phyloP scores from a whole-genome alignment of 164 flowering plant genomes.

The Cinnamomum chago region DNA sequence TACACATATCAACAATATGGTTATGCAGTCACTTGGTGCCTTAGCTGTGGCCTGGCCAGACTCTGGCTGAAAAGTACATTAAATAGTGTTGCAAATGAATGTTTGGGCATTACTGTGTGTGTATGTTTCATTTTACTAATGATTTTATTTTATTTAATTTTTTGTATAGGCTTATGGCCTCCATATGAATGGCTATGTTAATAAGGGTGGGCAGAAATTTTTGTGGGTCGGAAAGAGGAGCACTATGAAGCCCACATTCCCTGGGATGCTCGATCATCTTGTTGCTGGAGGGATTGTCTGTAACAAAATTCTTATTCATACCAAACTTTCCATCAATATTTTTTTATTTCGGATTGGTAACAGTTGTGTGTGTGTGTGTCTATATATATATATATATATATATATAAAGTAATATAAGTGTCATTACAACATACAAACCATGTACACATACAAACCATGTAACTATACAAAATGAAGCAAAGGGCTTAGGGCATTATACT shows the following conservation, averaged over 20 bases:
- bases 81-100: too few species aligned
- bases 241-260: slow-evolving; percentile 59
- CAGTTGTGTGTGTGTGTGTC: too few species aligned
- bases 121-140: not conserved
- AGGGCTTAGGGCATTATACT: too few species aligned
- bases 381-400: too few species aligned
- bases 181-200: slow-evolving; percentile 56
- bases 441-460: too few species aligned
- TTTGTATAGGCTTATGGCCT: slow-evolving; percentile 30
- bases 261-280: slow-evolving; percentile 94
- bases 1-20: too few species aligned
- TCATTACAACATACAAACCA: too few species aligned
- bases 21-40: too few species aligned
- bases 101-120: not conserved
- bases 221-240: slow-evolving; percentile 90
- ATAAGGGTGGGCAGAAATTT: slow-evolving; percentile 54
- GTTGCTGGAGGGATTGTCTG: slow-evolving; percentile 97
- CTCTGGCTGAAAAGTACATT: too few species aligned
- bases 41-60: too few species aligned
- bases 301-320: not conserved
- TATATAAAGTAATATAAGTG: too few species aligned
- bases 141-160: not conserved
- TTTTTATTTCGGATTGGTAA: not conserved
- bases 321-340: not conserved
- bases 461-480: too few species aligned